Conservation (phyloP, 352 stramenopile genomes). For the Phytopythium cucurbitacearum region DNA sequence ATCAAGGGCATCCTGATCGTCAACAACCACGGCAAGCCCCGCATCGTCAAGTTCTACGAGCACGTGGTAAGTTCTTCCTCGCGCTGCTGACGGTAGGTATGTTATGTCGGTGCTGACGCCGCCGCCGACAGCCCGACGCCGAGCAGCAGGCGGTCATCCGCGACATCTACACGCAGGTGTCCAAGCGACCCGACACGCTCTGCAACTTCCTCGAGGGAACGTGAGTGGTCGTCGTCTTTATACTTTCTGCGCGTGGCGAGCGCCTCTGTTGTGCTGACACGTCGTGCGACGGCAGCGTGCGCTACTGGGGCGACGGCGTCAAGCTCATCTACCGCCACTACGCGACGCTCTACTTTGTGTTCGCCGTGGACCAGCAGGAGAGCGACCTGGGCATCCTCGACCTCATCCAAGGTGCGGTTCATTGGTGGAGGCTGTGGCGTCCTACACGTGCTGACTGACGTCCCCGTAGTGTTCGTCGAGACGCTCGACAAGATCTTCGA, state of each 20-base stretch:
- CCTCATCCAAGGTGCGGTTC: conserved; percentile 93
- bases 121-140: conserved; percentile 80
- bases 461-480: conserved; percentile 89
- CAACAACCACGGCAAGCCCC: conserved; percentile 99
- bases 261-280: conserved; percentile 1
- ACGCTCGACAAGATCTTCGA: conserved; percentile 99
- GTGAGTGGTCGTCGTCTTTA: conserved; percentile 32
- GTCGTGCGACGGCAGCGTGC: conserved; percentile 36
- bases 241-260: background rate
- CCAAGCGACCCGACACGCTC: conserved; percentile 95
- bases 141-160: conserved; percentile 97
- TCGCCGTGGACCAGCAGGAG: conserved; percentile 98
- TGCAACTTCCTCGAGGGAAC: conserved; percentile 99
- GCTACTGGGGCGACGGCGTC: conserved; percentile 95
- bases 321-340: conserved; percentile 99
- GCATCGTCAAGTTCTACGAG: conserved; percentile 99
- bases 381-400: conserved; percentile 99
- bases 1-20: conserved; percentile 99
- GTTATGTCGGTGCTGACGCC: background rate
- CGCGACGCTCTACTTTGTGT: conserved; percentile 99
- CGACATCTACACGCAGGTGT: conserved; percentile 98
- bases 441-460: background rate
- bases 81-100: background rate
- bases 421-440: background rate
- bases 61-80: conserved; percentile 82